A percentile compares a stretch with the other conserved stretches of the same genome.
Evolutionary conservation across 202 grass and related monocot genomes (phyloP).

Genomic region (Panicum virgatum): DNA sequence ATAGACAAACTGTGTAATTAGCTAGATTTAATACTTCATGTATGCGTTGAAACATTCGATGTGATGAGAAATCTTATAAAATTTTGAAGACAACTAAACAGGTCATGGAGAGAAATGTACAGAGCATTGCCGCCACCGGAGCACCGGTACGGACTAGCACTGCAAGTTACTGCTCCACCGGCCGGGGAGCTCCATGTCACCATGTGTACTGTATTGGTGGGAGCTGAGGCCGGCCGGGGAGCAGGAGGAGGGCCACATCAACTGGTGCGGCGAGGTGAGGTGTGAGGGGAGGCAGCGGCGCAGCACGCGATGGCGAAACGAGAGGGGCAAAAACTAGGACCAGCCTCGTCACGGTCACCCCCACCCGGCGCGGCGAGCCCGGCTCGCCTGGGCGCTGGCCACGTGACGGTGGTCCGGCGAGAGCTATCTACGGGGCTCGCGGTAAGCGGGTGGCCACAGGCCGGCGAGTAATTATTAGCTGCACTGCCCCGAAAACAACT

Average conservation of each 20-base stretch:
- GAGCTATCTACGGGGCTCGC: conserved; percentile 6
- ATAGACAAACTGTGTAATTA: no score
- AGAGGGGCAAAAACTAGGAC: conserved; percentile 46
- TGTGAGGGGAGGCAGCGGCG: background rate
- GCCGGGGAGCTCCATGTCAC: no score
- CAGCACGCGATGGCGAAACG: conserved; percentile 17
- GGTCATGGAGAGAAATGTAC: background rate
- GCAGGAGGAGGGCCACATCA: conserved; percentile 22
- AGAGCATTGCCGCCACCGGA: background rate
- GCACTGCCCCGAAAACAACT: conserved; percentile 36
- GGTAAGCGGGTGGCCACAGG: background rate
- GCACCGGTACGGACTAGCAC: background rate
- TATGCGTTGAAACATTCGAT: no score
- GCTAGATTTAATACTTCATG: no score
- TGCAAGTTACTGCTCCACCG: background rate
- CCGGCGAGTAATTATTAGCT: conserved; percentile 34
- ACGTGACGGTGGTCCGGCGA: conserved; percentile 54
- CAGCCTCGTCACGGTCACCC: background rate
- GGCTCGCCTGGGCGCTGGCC: conserved; percentile 38
- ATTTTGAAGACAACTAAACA: no score
- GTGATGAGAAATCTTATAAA: no score
- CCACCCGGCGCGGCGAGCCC: background rate
- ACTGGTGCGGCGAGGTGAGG: background rate
- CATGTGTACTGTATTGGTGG: background rate
- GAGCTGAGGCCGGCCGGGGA: background rate